Evolutionary conservation across 192 early-diverging fungal species (phyloP), one percentile per base, ranked within the genome.

Genomic region (Gonapodya prolifera): DNA sequence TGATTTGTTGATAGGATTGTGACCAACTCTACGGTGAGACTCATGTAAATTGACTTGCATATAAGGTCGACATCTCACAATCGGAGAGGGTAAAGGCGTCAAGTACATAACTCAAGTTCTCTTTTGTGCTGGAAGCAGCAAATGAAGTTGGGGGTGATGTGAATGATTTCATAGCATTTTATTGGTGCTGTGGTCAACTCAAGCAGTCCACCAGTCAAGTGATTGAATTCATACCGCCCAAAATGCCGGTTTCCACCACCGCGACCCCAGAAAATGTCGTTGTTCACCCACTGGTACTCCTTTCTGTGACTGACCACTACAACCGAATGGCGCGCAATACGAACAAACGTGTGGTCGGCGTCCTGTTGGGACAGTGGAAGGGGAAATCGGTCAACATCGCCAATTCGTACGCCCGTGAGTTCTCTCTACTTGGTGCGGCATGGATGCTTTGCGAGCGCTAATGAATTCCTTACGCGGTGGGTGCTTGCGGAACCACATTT

Each of bases 281-380:
- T 8, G 92, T 99, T 34, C 98, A 99, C 81, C 98, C 98, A 81
- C 88, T 99, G 32, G 98, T 99, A 28, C 88, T 99, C n/a, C 86
- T 99, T 28, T 96, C 95, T n/a, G 96, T 96, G 1, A 94, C 95
- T 31, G 98, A 99, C 86, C 98, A 99, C 82, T 99, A 96, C 84
- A 98, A 98, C 83, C 92, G 98, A 76, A 94, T 94, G 2, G 96
- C 96, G 30, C 91, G 90, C 79, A 94, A 91, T 82, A 96, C 96
- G 70, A 95, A 93, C 81, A 98, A 98, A 82, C 91, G 98, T 33
- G 96, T 98, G 28, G 92, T 99, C 2, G 98, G 98, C 70, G 94
- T 99, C 31, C 89, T 99, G 8, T 86, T 99, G 0, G 98, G 98
- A 34, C 98, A 99, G 82, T 82, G 86, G 35, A 88, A 92, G 75